Conservation (phyloP, 83 land plant species). For the Thuja plicata region DNA sequence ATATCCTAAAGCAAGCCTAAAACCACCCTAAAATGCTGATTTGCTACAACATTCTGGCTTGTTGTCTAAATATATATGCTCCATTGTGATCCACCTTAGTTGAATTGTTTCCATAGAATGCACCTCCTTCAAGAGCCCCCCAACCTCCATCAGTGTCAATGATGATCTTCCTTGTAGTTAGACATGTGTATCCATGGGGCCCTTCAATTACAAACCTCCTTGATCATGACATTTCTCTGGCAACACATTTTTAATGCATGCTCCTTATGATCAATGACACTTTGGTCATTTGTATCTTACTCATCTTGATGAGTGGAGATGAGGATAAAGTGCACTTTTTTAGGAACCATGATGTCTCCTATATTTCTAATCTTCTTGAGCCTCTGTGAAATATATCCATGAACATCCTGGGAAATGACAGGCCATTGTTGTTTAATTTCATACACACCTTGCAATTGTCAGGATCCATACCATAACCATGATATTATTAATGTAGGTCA, state of each 20-base stretch:
- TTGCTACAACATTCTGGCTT: no score
- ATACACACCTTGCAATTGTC: conserved; percentile 57
- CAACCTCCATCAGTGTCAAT: conserved; percentile 73
- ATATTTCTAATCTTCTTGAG: conserved; percentile 65
- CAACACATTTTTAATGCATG: conserved; percentile 47
- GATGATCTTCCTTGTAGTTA: conserved; percentile 62
- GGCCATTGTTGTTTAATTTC: conserved; percentile 54
- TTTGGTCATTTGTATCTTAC: conserved; percentile 56
- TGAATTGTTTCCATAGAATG: no score
- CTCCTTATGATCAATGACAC: conserved; percentile 46
- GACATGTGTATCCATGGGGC: conserved; percentile 68
- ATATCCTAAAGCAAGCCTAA: no score
- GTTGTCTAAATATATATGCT: no score
- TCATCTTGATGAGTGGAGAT: conserved; percentile 77
- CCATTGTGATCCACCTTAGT: no score
- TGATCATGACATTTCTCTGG: conserved; percentile 53
- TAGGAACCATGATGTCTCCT: conserved; percentile 57
- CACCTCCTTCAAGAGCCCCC: no score
- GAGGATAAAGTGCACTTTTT: conserved; percentile 61
- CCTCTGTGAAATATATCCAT: conserved; percentile 55
- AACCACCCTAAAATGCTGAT: no score
- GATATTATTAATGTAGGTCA: conserved; percentile 55
- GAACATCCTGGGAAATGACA: conserved; percentile 61
- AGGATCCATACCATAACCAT: conserved; percentile 61
- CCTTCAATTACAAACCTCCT: conserved; percentile 72